Evolutionary conservation across 2,329 filamentous ascomycete genomes (phyloP).

Genomic region (Diaporthe sp.): DNA sequence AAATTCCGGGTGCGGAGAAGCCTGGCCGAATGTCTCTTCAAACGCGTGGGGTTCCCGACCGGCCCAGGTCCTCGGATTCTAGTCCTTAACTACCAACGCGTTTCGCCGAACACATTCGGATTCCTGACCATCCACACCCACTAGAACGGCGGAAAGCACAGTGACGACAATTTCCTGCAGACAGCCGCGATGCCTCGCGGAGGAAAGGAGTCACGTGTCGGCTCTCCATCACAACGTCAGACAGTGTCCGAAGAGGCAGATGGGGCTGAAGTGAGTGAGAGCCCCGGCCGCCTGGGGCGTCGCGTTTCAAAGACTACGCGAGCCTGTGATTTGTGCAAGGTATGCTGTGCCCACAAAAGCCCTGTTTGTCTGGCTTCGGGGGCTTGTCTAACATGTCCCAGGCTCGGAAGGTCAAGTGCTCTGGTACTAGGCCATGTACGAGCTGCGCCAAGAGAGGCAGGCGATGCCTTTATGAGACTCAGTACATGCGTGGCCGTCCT

Average conservation of each 20-base stretch:
- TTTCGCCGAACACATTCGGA: neutral
- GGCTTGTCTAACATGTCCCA: neutral
- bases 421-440: neutral
- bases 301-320: neutral
- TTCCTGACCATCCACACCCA: neutral
- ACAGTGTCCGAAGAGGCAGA: neutral
- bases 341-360: neutral
- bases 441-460: neutral
- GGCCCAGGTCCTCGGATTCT: neutral
- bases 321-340: neutral
- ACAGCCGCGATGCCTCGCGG: neutral
- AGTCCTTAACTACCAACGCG: neutral
- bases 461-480: neutral
- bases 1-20: neutral
- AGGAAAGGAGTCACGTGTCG: neutral
- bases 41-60: neutral
- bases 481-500: neutral
- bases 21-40: neutral
- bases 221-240: neutral
- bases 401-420: neutral
- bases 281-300: neutral
- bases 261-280: neutral
- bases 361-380: accelerated
- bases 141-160: neutral
- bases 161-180: neutral